phyloP scores from a whole-genome alignment of 441 rosid genomes.

The Isatis lusitanica region DNA sequence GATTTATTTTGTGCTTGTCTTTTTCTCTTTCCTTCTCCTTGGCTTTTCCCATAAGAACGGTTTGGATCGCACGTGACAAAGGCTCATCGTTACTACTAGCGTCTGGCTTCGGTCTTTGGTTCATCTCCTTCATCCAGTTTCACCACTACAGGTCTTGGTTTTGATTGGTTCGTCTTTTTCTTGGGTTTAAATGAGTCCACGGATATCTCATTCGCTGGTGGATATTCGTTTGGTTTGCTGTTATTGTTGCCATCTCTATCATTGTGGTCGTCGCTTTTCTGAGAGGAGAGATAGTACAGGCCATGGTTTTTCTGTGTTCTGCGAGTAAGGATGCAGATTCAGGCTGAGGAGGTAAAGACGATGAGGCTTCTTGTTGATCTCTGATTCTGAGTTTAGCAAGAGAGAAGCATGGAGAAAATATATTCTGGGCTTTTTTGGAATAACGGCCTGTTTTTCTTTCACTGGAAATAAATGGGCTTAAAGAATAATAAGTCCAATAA shows the following conservation, averaged over 20 bases:
- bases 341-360: conserved; percentile 4
- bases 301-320: conserved; percentile 84
- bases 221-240: conserved; percentile 60
- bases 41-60: conserved; percentile 57
- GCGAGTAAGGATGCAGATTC: conserved; percentile 61
- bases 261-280: conserved; percentile 45
- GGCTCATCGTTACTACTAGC: conserved; percentile 40
- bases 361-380: conserved; percentile 52
- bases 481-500: neutral
- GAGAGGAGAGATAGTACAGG: conserved; percentile 70
- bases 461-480: neutral
- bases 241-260: conserved; percentile 48
- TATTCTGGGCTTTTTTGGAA: conserved; percentile 1
- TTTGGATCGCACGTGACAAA: conserved; percentile 69
- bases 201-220: conserved; percentile 49
- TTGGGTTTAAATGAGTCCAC: conserved; percentile 58
- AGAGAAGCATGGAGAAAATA: conserved; percentile 26
- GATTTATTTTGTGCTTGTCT: conserved; percentile 32
- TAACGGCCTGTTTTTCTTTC: neutral
- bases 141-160: conserved; percentile 88
- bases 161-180: conserved; percentile 55
- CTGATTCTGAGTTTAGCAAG: conserved; percentile 38
- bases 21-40: conserved; percentile 25
- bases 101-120: conserved; percentile 40
- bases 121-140: conserved; percentile 74